Percentiles rank a stretch among this genome's conserved stretches.
These are phyloP conservation scores for Xylaria sp. DNA, from an alignment of 2,329 filamentous ascomycete genomes.

Conservation along the genomic window DNA sequence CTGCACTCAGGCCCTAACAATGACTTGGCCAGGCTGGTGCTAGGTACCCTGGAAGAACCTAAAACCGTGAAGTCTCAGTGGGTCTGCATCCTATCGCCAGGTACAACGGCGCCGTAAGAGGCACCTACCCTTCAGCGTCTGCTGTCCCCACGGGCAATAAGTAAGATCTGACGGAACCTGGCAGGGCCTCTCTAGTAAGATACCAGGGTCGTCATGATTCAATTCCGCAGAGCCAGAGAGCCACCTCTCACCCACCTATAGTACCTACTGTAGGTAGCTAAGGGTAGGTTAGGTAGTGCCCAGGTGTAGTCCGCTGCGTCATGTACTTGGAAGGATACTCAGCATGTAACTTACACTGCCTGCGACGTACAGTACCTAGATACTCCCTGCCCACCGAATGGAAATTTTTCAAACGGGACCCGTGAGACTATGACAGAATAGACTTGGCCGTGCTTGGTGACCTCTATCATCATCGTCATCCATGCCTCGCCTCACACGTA, in stretches of 20 bases:
- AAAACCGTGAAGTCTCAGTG: constrained; percentile 7
- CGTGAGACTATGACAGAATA: constrained; percentile 21
- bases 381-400: constrained; percentile 18
- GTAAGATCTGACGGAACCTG: no score
- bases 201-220: no score
- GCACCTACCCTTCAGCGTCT: constrained; percentile 1
- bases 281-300: no score
- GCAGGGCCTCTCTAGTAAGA: no score
- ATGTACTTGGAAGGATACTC: no score
- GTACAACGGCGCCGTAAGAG: constrained; percentile 17
- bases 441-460: constrained; percentile 15
- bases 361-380: no score
- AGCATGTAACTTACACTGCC: no score
- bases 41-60: constrained; percentile 5
- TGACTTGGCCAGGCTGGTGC: neutral
- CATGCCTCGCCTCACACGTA: constrained; percentile 14
- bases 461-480: no score
- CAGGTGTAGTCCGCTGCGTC: no score
- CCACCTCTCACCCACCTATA: neutral
- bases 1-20: constrained; percentile 5
- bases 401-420: constrained; percentile 21
- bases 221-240: neutral
- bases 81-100: constrained; percentile 7
- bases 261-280: neutral
- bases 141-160: no score